Conservation (phyloP, 73 alveolate species). For the Symbiodinium natans region DNA sequence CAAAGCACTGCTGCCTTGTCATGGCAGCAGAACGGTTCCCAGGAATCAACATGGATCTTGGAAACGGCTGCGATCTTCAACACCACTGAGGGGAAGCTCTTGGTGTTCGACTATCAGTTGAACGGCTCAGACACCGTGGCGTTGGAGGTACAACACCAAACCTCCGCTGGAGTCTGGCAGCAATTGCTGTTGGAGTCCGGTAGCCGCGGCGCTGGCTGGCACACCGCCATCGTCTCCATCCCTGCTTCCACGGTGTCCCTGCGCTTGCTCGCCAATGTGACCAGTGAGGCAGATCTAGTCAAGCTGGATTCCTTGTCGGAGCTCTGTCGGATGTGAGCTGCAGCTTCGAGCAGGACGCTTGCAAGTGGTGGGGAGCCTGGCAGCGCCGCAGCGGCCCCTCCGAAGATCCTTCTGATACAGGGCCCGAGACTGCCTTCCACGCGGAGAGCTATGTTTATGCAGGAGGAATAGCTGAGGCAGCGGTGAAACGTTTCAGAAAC, state of each 20-base stretch:
- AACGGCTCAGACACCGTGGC: background rate
- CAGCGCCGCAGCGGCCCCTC: background rate
- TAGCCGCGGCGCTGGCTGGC: background rate
- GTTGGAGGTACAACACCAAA: background rate
- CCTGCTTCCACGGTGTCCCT: background rate
- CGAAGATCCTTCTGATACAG: background rate
- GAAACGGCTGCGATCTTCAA: background rate
- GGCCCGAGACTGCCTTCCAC: background rate
- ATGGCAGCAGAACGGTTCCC: background rate
- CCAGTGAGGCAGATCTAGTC: background rate
- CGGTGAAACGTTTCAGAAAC: too few relatives aligned
- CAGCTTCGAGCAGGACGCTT: background rate
- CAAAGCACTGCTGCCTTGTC: background rate
- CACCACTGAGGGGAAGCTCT: background rate
- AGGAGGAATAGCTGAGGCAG: background rate
- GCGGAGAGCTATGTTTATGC: background rate
- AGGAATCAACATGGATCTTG: background rate
- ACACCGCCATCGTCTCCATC: background rate
- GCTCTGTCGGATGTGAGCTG: background rate
- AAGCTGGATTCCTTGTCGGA: background rate
- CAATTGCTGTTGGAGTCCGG: background rate
- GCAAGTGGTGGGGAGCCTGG: background rate
- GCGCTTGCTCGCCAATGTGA: background rate
- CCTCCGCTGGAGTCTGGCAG: background rate
- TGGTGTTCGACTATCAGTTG: background rate